Conservation (phyloP, 495 filamentous ascomycete species). For the Aspergillus funiculosus region DNA sequence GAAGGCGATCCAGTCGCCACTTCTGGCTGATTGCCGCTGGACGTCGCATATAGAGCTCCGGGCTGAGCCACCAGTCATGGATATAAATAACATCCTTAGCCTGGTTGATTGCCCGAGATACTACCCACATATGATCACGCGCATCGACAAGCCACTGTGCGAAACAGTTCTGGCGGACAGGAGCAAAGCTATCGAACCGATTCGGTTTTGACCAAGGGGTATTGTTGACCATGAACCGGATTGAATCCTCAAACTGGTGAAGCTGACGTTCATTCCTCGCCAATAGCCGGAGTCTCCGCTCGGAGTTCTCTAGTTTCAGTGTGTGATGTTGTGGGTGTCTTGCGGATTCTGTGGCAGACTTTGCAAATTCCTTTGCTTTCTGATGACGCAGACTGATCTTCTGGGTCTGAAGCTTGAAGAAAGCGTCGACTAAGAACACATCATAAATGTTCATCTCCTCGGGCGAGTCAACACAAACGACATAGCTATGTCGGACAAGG, state of each 20-base stretch:
- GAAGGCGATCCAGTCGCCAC: slow-evolving; percentile 92
- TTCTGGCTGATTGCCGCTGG: slow-evolving; percentile 97
- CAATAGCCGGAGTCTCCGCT: slow-evolving; percentile 83
- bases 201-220: slow-evolving; percentile 79
- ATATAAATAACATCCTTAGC: slow-evolving; percentile 98
- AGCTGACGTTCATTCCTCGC: slow-evolving; percentile 86
- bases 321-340: slow-evolving; percentile 76
- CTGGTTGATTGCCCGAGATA: slow-evolving; percentile 94
- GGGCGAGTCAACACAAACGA: slow-evolving; percentile 95
- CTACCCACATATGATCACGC: slow-evolving; percentile 98
- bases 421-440: slow-evolving; percentile 86
- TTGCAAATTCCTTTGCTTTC: slow-evolving; percentile 62
- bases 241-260: slow-evolving; percentile 88
- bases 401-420: slow-evolving; percentile 72
- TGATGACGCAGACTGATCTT: slow-evolving; percentile 51
- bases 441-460: slow-evolving; percentile 99
- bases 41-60: slow-evolving; percentile 91
- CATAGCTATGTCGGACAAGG: slow-evolving; percentile 91
- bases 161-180: slow-evolving; percentile 77
- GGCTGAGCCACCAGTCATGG: slow-evolving; percentile 98
- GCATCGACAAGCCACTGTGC: slow-evolving; percentile 97
- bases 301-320: slow-evolving; percentile 76
- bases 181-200: slow-evolving; percentile 90
- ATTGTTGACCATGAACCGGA: slow-evolving; percentile 71
- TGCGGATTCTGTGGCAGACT: slow-evolving; percentile 54